Evolutionary conservation across 805 yeast genomes (phyloP).

Genomic region (Pichia thaimueangensis): DNA sequence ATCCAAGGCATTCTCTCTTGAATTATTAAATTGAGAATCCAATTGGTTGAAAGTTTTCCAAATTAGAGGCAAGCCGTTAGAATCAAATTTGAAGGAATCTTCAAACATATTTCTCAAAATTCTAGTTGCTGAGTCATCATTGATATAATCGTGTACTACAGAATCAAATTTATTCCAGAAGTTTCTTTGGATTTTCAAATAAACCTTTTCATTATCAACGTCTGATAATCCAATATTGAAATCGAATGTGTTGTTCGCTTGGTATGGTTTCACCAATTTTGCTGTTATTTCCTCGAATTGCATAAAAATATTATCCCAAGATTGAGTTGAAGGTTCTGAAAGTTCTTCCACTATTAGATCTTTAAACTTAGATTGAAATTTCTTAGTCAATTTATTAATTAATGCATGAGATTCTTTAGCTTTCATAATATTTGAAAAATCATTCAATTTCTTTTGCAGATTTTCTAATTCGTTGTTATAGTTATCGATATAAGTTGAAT

Average conservation of each 20-base stretch:
- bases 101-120: slow-evolving; percentile 78
- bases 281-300: slow-evolving; percentile 32
- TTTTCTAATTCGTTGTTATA: slow-evolving; percentile 7
- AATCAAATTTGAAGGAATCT: slow-evolving; percentile 75
- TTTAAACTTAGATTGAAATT: slow-evolving; percentile 40
- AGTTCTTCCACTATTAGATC: slow-evolving; percentile 45
- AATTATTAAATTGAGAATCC: slow-evolving; percentile 53
- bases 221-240: slow-evolving; percentile 57
- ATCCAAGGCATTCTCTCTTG: slow-evolving; percentile 52
- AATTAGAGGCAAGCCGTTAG: slow-evolving; percentile 70
- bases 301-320: slow-evolving; percentile 56
- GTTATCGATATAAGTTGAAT: slow-evolving; percentile 22
- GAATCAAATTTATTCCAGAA: slow-evolving; percentile 65
- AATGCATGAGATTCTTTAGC: slow-evolving; percentile 37
- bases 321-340: slow-evolving; percentile 40
- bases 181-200: slow-evolving; percentile 36
- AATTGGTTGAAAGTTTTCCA: slow-evolving; percentile 74
- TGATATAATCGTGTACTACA: slow-evolving; percentile 52
- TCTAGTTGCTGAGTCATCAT: slow-evolving; percentile 58
- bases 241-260: slow-evolving; percentile 35
- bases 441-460: slow-evolving; percentile 2
- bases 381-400: slow-evolving; percentile 39
- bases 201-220: slow-evolving; percentile 37
- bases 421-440: slow-evolving; percentile 26
- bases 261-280: slow-evolving; percentile 7